Evolutionary conservation across 768 basidiomycete genomes (phyloP).

Genomic region (Psilocybe cubensis): DNA sequence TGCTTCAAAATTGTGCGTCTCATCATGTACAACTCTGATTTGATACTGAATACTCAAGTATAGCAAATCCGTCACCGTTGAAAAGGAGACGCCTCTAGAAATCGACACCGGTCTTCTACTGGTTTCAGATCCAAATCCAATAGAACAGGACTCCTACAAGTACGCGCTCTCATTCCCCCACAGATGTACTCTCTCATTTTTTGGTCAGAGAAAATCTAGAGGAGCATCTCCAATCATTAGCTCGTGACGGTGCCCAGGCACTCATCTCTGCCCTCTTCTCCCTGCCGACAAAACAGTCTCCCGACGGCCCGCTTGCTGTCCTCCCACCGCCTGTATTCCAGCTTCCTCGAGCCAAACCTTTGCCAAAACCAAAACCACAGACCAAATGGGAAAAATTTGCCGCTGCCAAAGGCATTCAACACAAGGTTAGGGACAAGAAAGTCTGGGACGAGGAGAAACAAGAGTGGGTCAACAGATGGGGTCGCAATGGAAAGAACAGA

Average conservation of each 20-base stretch:
- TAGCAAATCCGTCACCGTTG: conserved; percentile 70
- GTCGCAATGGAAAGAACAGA: conserved; percentile 87
- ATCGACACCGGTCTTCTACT: conserved; percentile 84
- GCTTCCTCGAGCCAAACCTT: conserved; percentile 88
- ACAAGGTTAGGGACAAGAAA: conserved; percentile 75
- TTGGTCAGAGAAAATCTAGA: conserved; percentile 71
- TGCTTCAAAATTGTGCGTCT: conserved; percentile 68
- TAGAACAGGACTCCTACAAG: conserved; percentile 86
- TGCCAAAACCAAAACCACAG: conserved; percentile 89
- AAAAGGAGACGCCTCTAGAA: conserved; percentile 80
- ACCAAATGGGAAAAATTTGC: conserved; percentile 99
- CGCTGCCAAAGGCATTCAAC: conserved; percentile 89
- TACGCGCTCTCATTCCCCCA: conserved; percentile 35
- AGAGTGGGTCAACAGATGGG: conserved; percentile 93
- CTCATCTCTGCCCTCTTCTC: conserved; percentile 81
- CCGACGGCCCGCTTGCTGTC: conserved; percentile 81
- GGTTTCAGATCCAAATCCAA: conserved; percentile 86
- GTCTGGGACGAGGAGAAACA: conserved; percentile 96
- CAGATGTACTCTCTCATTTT: conserved; percentile 1
- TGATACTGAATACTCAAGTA: conserved; percentile 5
- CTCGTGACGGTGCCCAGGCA: conserved; percentile 81
- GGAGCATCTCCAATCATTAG: conserved; percentile 75
- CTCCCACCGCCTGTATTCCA: conserved; percentile 78
- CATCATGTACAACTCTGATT: background rate
- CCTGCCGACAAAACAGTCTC: conserved; percentile 75